These are phyloP conservation scores for Starmerella geochares DNA, from an alignment of 805 yeast genomes.

Conservation along the genomic window DNA sequence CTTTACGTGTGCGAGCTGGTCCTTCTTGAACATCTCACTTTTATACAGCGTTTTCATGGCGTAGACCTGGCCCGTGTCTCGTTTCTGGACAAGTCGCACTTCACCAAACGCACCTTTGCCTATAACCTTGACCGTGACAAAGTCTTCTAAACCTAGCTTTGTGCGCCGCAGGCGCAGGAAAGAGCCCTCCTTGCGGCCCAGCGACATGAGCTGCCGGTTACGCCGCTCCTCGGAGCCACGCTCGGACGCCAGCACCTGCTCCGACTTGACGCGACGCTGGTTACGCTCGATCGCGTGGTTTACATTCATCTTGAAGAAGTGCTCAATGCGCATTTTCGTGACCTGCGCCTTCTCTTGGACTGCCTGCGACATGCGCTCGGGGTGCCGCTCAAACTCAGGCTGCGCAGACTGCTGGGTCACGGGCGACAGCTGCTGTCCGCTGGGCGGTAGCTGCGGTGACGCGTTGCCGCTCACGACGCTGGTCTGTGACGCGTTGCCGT, in stretches of 20 bases:
- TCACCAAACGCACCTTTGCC: constrained; percentile 99
- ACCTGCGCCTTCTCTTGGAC: constrained; percentile 80
- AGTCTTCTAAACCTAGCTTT: constrained; percentile 65
- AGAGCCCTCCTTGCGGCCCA: constrained; percentile 83
- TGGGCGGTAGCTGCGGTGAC: constrained; percentile 7
- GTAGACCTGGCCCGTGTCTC: constrained; percentile 81
- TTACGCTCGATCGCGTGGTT: constrained; percentile 91
- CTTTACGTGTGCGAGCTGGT: constrained; percentile 88
- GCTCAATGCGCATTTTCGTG: constrained; percentile 69
- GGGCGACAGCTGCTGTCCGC: constrained; percentile 8
- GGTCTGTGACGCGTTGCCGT: constrained; percentile 17
- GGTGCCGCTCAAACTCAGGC: constrained; percentile 55
- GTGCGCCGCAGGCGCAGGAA: constrained; percentile 78
- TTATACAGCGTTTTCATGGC: constrained; percentile 90
- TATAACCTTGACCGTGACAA: constrained; percentile 74
- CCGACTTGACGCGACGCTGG: constrained; percentile 80
- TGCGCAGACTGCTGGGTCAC: neutral
- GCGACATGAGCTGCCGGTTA: constrained; percentile 64
- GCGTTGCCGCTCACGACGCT: constrained; percentile 13
- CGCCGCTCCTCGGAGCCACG: constrained; percentile 77
- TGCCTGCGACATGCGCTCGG: constrained; percentile 59
- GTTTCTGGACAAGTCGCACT: constrained; percentile 85
- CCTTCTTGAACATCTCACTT: constrained; percentile 88
- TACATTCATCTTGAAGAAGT: constrained; percentile 74
- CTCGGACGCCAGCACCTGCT: constrained; percentile 56